Percentiles rank a stretch among this genome's conserved stretches.
phyloP scores from a whole-genome alignment of 352 stramenopile species.

The Bremia lactucae region DNA sequence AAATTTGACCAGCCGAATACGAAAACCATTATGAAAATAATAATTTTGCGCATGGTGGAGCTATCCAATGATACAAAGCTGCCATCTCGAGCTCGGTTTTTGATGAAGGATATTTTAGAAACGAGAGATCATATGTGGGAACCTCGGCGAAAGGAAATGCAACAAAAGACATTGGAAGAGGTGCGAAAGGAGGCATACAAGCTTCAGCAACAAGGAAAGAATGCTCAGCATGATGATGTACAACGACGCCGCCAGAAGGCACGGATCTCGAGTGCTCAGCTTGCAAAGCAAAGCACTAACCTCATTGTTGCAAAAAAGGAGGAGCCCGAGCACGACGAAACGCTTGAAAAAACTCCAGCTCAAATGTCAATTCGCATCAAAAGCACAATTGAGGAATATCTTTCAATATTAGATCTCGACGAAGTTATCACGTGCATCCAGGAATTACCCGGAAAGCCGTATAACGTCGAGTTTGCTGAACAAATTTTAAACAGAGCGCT shows the following conservation, averaged over 20 bases:
- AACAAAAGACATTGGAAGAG: slow-evolving; percentile 82
- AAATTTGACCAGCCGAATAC: slow-evolving; percentile 77
- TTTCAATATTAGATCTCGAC: slow-evolving; percentile 68
- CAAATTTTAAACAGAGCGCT: slow-evolving; percentile 57
- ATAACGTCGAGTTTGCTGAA: slow-evolving; percentile 57
- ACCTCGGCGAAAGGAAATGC: slow-evolving; percentile 74
- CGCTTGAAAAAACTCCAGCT: slow-evolving; percentile 17
- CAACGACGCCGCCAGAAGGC: slow-evolving; percentile 62
- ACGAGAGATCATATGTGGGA: slow-evolving; percentile 83
- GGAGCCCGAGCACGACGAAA: slow-evolving; percentile 17
- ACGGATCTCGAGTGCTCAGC: slow-evolving; percentile 62
- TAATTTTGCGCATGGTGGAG: slow-evolving; percentile 77
- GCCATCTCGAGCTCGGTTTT: slow-evolving; percentile 62
- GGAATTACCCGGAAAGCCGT: slow-evolving; percentile 43
- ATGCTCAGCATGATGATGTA: slow-evolving; percentile 79
- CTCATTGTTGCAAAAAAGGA: slow-evolving; percentile 50
- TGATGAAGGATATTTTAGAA: slow-evolving; percentile 79
- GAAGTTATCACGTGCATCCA: slow-evolving; percentile 63
- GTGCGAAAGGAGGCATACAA: slow-evolving; percentile 74
- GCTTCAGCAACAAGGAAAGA: slow-evolving; percentile 77
- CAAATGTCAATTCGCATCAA: slow-evolving; percentile 74
- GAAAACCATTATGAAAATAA: slow-evolving; percentile 76
- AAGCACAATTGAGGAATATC: slow-evolving; percentile 78
- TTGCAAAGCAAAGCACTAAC: slow-evolving; percentile 74
- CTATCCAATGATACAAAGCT: slow-evolving; percentile 65